A percentile compares a stretch with the other conserved stretches of the same genome.
Evolutionary conservation across 192 early-diverging fungal species (phyloP).

Genomic region (Ambispora gerdemannii): DNA sequence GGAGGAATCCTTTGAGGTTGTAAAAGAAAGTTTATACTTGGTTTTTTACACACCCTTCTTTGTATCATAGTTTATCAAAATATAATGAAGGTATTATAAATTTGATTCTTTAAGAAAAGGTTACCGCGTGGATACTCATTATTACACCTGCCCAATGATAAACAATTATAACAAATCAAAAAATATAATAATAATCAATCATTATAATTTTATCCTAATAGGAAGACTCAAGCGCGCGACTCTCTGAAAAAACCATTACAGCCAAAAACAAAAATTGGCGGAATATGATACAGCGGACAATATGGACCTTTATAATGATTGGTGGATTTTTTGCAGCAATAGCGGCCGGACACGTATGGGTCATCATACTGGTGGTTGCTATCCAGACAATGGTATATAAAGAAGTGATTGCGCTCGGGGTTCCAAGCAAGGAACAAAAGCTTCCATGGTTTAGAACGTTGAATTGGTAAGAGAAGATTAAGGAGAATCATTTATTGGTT

Average conservation of each 20-base stretch:
- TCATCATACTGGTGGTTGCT: conserved; percentile 79
- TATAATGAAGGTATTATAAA: no score
- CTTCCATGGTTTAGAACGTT: conserved; percentile 89
- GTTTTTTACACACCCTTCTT: no score
- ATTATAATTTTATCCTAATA: no score
- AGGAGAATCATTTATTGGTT: not conserved
- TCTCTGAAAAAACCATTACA: not conserved
- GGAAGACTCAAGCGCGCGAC: not conserved
- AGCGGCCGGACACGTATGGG: conserved; percentile 77
- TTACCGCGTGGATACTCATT: no score
- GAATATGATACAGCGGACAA: conserved; percentile 79
- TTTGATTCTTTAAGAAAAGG: no score
- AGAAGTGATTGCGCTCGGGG: conserved; percentile 90
- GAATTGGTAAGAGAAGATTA: conserved; percentile 68
- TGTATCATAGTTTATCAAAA: no score
- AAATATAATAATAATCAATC: no score
- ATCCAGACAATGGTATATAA: conserved; percentile 85
- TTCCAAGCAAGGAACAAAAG: conserved; percentile 77
- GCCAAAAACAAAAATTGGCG: conserved; percentile 59
- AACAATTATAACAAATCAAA: no score
- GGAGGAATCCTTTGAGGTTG: no score
- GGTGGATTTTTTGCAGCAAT: conserved; percentile 71
- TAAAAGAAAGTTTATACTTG: no score
- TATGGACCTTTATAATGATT: conserved; percentile 91
- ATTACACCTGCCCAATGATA: no score